Conservation (phyloP, 2,329 filamentous ascomycete genomes). For the Whalleya microplaca region DNA sequence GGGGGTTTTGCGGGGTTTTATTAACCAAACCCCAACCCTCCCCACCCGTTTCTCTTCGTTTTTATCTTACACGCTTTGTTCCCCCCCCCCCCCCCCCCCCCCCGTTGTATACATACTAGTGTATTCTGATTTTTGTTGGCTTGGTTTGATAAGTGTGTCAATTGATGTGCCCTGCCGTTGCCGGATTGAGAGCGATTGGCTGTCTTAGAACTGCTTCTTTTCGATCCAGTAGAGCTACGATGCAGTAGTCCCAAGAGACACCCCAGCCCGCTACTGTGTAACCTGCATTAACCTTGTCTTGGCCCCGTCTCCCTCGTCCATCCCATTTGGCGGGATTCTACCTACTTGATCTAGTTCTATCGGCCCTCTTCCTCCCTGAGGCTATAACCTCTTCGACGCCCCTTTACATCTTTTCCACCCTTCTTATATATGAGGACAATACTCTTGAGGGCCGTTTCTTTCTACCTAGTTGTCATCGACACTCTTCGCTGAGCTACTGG, state of each 20-base stretch:
- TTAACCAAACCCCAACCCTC: too few species aligned
- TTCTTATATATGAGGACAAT: conserved; percentile 11
- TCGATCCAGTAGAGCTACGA: background rate
- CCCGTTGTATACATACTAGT: background rate
- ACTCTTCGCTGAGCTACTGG: conserved; percentile 13
- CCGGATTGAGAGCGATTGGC: conserved; percentile 15
- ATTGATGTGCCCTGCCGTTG: conserved; percentile 3
- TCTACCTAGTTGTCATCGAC: conserved; percentile 2
- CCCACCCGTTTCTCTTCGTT: too few species aligned
- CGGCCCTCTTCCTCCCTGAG: background rate
- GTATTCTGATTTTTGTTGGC: conserved; percentile 1
- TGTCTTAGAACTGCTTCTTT: conserved; percentile 28
- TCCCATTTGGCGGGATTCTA: conserved; percentile 1
- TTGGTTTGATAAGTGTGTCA: conserved; percentile 23
- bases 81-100: too few species aligned
- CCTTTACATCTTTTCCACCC: conserved; percentile 15
- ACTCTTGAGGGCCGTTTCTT: conserved; percentile 1
- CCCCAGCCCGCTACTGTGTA: conserved; percentile 3
- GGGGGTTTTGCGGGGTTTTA: too few species aligned
- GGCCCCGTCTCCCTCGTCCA: conserved; percentile 1
- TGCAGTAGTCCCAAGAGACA: background rate
- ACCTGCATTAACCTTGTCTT: conserved; percentile 18
- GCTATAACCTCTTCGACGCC: conserved; percentile 22
- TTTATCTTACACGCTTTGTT: too few species aligned
- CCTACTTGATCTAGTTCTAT: conserved; percentile 22